phyloP scores from a whole-genome alignment of 1,284 basidiomycete genomes.

The Ceratorhiza oryzae-sativae region DNA sequence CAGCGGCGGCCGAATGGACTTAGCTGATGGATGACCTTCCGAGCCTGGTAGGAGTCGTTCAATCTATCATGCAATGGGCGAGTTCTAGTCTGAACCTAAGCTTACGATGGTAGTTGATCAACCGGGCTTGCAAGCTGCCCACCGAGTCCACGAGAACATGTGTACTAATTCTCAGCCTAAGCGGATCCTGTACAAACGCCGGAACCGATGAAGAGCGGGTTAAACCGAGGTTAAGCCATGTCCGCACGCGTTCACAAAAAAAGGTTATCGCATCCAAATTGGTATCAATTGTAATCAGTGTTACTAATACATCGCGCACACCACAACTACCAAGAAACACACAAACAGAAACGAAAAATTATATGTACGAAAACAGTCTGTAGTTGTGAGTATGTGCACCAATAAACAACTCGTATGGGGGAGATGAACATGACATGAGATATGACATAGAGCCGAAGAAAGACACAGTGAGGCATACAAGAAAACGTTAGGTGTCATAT shows the following conservation, averaged over 20 bases:
- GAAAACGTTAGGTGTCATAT: constrained; percentile 24
- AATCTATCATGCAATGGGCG: too few species aligned
- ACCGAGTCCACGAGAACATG: not conserved
- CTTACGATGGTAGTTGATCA: not conserved
- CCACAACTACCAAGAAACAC: constrained; percentile 21
- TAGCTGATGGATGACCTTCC: not conserved
- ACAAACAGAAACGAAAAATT: constrained; percentile 29
- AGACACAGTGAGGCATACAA: constrained; percentile 7
- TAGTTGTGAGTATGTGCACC: constrained; percentile 36
- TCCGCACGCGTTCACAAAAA: too few species aligned
- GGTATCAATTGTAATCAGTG: constrained; percentile 16
- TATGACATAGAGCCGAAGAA: constrained; percentile 6
- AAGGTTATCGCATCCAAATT: not conserved
- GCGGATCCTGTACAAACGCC: too few species aligned
- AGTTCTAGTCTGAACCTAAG: not conserved
- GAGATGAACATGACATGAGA: constrained; percentile 14
- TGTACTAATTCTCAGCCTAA: not conserved
- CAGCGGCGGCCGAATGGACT: constrained; percentile 2
- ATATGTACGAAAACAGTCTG: constrained; percentile 37
- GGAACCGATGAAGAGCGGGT: too few species aligned
- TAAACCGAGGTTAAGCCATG: too few species aligned
- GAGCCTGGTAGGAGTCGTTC: too few species aligned
- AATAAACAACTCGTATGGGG: constrained; percentile 34
- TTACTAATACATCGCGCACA: constrained; percentile 17
- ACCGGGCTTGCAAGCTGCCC: not conserved